Evolutionary conservation across 371 early-diverging fungal genomes (phyloP), one percentile per base, ranked within the genome.

Genomic region (Nematocida ausubeli): DNA sequence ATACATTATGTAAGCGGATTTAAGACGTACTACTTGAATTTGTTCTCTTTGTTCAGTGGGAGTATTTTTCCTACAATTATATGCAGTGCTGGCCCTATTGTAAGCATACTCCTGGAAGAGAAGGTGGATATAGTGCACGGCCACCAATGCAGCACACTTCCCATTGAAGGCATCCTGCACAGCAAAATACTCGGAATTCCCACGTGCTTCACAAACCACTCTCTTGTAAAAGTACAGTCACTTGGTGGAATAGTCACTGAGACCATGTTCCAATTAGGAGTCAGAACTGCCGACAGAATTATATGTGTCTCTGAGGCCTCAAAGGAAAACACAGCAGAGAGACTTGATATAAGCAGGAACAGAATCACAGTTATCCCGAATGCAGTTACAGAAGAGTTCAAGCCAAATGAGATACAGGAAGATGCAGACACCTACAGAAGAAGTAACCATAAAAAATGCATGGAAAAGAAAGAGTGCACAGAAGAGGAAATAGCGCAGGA

Each of bases 231-330:
- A 44, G 93, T 94, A 83, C 92, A 92, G 12, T 93, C 95, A 80
- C 89, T 92, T 2, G 90, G 92, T 70, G 90, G 91, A 58, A 94
- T 96, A 63, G 82, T 95, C 44, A 93, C 92, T 51, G 94, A 96
- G 88, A 94, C 94, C 85, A 85, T 95, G 55, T 86, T 94, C 16
- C 93, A 94, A 73, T 93, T 95, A 80, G 91, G 94, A 2, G 84
- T 96, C 14, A 91, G 92, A 51, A 94, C 95, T 80, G 88, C 95
- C 47, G 92, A 94, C 70, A 93, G 92, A 86, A 93, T 93, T 30
- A 94, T 99, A 44, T 96, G 97, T 82, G 99, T 99, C 2, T 94
- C 95, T 12, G 92, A 96, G 83, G 95, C 95, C 55, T 92, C 94
- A 85, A 95, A 94, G 85, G 94, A 95, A 84, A 97, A 97, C 85